Base-by-base conservation (phyloP, 2,329 filamentous ascomycete genomes). In the Aureobasidium zeae region DNA sequence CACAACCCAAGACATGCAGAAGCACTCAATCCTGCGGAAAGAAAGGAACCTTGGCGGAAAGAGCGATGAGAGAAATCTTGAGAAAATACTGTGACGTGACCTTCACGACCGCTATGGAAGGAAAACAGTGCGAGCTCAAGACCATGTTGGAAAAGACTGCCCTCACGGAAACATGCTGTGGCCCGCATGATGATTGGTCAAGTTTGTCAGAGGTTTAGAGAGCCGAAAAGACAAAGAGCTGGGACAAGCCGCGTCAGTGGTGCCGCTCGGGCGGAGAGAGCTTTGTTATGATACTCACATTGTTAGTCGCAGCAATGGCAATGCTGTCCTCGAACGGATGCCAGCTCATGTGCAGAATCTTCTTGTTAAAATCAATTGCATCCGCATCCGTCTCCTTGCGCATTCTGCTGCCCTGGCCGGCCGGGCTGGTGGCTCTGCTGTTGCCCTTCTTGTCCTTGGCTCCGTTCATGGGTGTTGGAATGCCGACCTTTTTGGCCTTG, bases 271-370 rank as follows among this genome's bases (percentile, higher is more conserved):
- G 10, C 8, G 25, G 9, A 13, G 11, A 13, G 11, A 13, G 31
- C 35, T 21, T 20, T 19, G 34, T 22, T 13, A 29, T 45, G 12
- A 48, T 17, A 39, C 89, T 83, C 70, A 96, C 91, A 68, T 98
- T 98, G 74, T 98, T 98, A 52, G 91, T 98, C 49, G 91, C 91
- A 55, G 91, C 91, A 71, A 98, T 98, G 46, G 91, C 91, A 68
- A 98, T 98, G 70, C 89, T 96, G 69, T 98, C 89, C 68, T 98
- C 91, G 58, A 93, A 95, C 36, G 91, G 91, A 79, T 98, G 91
- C 91, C 91, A 98, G 69, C 89, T 96, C 91, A 98, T 98, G 65
- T 98, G 91, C 61, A 98, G 65, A 57, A 98, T 98, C 77, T 98
- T 98, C 77, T 96, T 98, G 76, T 96, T 96, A 68, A 96, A 98